These are phyloP conservation scores for Polyrhizophydium stewartii DNA, from an alignment of 371 early-diverging fungal species.

Conservation along the genomic window DNA sequence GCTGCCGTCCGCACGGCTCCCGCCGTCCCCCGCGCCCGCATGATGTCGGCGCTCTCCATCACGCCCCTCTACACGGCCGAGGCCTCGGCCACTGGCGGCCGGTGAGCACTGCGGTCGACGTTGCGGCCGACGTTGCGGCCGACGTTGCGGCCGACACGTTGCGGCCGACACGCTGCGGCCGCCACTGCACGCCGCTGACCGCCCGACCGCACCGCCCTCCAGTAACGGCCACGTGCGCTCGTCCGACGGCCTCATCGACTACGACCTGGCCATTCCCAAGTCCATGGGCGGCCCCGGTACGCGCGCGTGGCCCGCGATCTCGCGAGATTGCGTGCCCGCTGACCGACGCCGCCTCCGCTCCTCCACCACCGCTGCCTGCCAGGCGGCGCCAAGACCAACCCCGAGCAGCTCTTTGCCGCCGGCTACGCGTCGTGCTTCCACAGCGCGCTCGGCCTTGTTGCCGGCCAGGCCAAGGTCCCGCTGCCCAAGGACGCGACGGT, in stretches of 20 bases:
- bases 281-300: slow-evolving; percentile 45
- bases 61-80: background rate
- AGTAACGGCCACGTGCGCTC: background rate
- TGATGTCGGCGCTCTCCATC: background rate
- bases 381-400: slow-evolving; percentile 41
- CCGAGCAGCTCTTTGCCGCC: slow-evolving; percentile 34
- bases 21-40: background rate
- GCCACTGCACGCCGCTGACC: too few species aligned
- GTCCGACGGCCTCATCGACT: slow-evolving; percentile 18
- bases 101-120: too few species aligned
- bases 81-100: background rate
- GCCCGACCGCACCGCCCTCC: too few species aligned
- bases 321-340: background rate
- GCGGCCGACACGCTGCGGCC: too few species aligned
- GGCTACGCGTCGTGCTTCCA: slow-evolving; percentile 13
- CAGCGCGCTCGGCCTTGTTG: background rate
- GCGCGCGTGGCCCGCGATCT: background rate
- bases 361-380: background rate
- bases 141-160: background rate
- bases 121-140: too few species aligned
- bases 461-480: background rate
- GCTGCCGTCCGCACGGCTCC: background rate
- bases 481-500: background rate
- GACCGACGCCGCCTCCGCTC: background rate
- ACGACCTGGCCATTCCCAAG: slow-evolving; percentile 49